Base-by-base conservation (phyloP, 2,329 filamentous ascomycete genomes). In the Rhynchosporium agropyri region DNA sequence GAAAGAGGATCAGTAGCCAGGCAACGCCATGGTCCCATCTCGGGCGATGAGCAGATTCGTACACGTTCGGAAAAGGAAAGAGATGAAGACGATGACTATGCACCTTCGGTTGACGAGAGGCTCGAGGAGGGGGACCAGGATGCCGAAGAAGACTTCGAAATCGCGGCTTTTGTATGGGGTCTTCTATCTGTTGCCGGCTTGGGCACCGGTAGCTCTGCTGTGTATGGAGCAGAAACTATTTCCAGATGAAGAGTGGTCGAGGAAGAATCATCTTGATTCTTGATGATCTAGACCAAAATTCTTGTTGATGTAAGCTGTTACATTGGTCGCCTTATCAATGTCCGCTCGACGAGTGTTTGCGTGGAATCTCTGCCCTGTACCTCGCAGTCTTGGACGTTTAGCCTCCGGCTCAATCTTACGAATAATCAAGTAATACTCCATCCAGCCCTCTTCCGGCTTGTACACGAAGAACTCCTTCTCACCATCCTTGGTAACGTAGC, bases 81-180 rank as follows among this genome's bases (percentile, higher is more conserved):
- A 76, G 79, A 29, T 65, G 70, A 26, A 36, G 70, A 82, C 65
- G 65, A 77, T 58, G 75, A 79, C 3, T 49, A 38, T 40, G 74
- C 69, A 58, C 28, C 57, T 5, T 71, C 76, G 4, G 69, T 70
- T 5, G 77, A 76, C 51, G 70, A 67, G 15, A 69, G 67, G 9
- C 1, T 63, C 0, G 64, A 72, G 1, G 76, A 80, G 67, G 79
- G 79, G 0, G 81, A 83, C 64, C 69, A 75, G 36, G 61, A 75
- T 8, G 70, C 74, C 10, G 79, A 77, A 10, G 70, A 78, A 38
- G 80, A 81, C 64, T 79, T 79, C 77, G 81, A 83, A 65, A 73
- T 77, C 9, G 78, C 77, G 2, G 77, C 80, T 6, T 71, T 83
- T 29, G 73, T 77, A 3, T 83, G 80, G 80, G 79, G 78, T 2